These are phyloP conservation scores for Phytophthora lateralis DNA, from an alignment of 352 stramenopile genomes.

Conservation along the genomic window DNA sequence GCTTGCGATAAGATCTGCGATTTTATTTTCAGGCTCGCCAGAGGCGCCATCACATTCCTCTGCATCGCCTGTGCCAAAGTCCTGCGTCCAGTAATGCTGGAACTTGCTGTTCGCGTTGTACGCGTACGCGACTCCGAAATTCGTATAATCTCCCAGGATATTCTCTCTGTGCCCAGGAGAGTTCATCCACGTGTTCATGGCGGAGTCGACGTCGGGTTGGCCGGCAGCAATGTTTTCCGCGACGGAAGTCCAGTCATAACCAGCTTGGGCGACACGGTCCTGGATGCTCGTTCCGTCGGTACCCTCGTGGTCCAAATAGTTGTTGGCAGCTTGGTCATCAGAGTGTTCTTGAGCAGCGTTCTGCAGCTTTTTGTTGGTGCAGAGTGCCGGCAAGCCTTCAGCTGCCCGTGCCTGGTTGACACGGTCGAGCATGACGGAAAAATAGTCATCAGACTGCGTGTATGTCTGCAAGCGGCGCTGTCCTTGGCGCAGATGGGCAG, in stretches of 20 bases:
- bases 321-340: conserved; percentile 48
- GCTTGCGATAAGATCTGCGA: neutral
- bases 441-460: conserved; percentile 24
- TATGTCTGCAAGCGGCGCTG: conserved; percentile 33
- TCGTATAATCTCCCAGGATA: conserved; percentile 42
- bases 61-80: conserved; percentile 39
- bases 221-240: conserved; percentile 48
- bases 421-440: conserved; percentile 37
- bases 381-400: conserved; percentile 33
- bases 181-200: conserved; percentile 45
- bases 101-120: conserved; percentile 32
- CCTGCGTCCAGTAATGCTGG: conserved; percentile 59
- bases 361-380: conserved; percentile 43
- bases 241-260: conserved; percentile 51
- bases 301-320: conserved; percentile 56
- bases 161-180: conserved; percentile 37
- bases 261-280: conserved; percentile 37
- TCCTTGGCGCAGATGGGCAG: conserved; percentile 17
- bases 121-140: conserved; percentile 40
- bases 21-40: neutral
- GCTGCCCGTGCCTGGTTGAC: conserved; percentile 48
- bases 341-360: conserved; percentile 31
- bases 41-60: conserved; percentile 36
- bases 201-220: conserved; percentile 32
- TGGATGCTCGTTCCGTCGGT: conserved; percentile 40